Evolutionary conservation across 129 eudicot genomes (phyloP).

Genomic region (Calendula officinalis): DNA sequence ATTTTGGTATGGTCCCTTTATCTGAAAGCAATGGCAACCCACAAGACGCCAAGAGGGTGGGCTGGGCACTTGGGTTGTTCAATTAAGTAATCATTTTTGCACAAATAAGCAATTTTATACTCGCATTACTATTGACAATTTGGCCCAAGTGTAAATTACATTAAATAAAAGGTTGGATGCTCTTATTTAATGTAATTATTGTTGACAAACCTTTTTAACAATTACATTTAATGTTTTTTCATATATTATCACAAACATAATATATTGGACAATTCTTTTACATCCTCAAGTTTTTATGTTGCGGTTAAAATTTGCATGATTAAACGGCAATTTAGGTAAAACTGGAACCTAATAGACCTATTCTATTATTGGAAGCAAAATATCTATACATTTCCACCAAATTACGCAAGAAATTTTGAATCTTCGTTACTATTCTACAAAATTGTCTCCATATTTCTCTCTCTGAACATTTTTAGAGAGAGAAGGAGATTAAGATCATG

Average conservation of each 20-base stretch:
- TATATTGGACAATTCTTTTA: too few species aligned
- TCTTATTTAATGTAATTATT: too few species aligned
- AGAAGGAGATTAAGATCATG: conserved; percentile 50
- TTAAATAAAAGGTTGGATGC: too few species aligned
- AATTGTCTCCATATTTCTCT: conserved; percentile 28
- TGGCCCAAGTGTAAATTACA: too few species aligned
- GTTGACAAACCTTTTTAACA: too few species aligned
- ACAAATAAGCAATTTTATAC: too few species aligned
- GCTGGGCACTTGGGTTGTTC: neutral
- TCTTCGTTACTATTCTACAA: conserved; percentile 26
- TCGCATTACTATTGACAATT: too few species aligned
- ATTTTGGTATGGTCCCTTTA: neutral
- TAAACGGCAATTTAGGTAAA: conserved; percentile 58
- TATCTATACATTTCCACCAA: conserved; percentile 22
- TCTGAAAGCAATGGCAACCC: neutral
- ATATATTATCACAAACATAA: too few species aligned
- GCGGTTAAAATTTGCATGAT: conserved; percentile 24
- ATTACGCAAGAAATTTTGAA: conserved; percentile 9
- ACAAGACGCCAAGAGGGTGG: neutral
- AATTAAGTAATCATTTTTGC: too few species aligned
- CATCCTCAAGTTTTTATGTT: neutral
- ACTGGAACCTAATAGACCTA: conserved; percentile 31
- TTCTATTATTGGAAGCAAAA: conserved; percentile 25
- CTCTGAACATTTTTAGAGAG: conserved; percentile 28
- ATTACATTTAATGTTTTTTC: too few species aligned